Evolutionary conservation across 331 rosid species (phyloP), one percentile per base, ranked within the genome.

Genomic region (Prunus yedoensis): DNA sequence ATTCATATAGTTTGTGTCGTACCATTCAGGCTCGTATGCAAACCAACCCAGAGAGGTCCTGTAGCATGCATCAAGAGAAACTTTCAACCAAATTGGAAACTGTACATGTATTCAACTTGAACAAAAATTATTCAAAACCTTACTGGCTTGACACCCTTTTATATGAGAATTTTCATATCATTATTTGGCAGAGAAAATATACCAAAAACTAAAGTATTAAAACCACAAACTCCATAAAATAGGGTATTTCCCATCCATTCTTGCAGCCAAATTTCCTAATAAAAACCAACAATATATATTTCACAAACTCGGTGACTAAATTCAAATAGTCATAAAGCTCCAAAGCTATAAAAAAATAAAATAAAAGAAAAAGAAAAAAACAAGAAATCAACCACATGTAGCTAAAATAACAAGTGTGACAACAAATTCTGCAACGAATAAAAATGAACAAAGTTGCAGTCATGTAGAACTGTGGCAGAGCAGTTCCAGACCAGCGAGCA

Each of bases 11-110:
- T 85, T 89, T 66, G 89, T 81, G 81, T 95, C 99, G 75, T 81
- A 95, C 99, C 97, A 95, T 69, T 90, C 97, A 14, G 94, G 92
- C 78, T 84, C 88, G 72, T 80, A 65, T 56, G 98, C 91, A 91
- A 94, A 94, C 98, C 98, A 94, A 73, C 98, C 96, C 80, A 94
- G 82, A 65, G 96, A 76, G 35, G 97, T 93, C 87, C 99, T 95
- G 92, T 63, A 87, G 63, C 72, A 83, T 25, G 61, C 73, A 77
- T 53, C 80, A 78, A 75, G 35, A 62, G 74, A 67, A 76, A 80
- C 27, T 73, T 70, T 82, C 83, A 83, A 62, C 64, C 77, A 78
- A 62, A 75, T 45, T 17, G 25, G 46, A 54, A 54, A 74, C 35
- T 75, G 75, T 60, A 45, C 69, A 63, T 23, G 58, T 9, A 69